Base-by-base conservation (phyloP, 1,284 basidiomycete species). In the Apiotrichum siamense region DNA sequence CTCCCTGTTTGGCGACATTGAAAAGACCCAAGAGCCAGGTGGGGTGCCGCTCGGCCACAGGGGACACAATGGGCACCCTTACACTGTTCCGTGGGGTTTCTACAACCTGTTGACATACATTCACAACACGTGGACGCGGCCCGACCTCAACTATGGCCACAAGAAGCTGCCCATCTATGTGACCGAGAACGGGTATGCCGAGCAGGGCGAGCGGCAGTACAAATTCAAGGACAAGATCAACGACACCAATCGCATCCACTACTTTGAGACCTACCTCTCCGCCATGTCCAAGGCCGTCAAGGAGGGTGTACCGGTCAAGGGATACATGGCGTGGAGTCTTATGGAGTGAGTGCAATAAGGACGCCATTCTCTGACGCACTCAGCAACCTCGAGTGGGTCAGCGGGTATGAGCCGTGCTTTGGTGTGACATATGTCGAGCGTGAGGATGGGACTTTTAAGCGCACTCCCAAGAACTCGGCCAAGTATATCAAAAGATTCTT, bases 251-350 rank as follows among this genome's bases (percentile, higher is more conserved):
- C 49, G 66, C 13, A 62, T 65, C 44, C 38, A 50, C 7, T 67
- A 61, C 37, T 66, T 45, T 29, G 55, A 53, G 3, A 56, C 58
- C 2, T 67, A 67, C 46, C 27, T 67, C 29, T 45, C 50, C n/a
- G 58, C 58, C 32, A 29, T 66, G 40, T 37, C 58, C 4, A 50
- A 59, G 27, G 63, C 61, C 2, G 50, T 59, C 5, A 52, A 64
- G 18, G 64, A 65, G n/a, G 58, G 58, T 2, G 58, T 66, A 21
- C 41, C 46, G 9, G 43, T 66, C 13, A 44, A 44, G 1, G 64
- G 63, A 1, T 65, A 60, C 51, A 60, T 67, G 58, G 63, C 52
- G 21, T 67, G 66, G 66, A 60, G 59, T 10, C 43, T 67, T 27
- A 35, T 65, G 21, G 38, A 39, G 36, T 37, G 36, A 37, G 36